Evolutionary conservation across 179 eudicot species (phyloP), one percentile per base, ranked within the genome.

Genomic region (Vitellaria paradoxa): DNA sequence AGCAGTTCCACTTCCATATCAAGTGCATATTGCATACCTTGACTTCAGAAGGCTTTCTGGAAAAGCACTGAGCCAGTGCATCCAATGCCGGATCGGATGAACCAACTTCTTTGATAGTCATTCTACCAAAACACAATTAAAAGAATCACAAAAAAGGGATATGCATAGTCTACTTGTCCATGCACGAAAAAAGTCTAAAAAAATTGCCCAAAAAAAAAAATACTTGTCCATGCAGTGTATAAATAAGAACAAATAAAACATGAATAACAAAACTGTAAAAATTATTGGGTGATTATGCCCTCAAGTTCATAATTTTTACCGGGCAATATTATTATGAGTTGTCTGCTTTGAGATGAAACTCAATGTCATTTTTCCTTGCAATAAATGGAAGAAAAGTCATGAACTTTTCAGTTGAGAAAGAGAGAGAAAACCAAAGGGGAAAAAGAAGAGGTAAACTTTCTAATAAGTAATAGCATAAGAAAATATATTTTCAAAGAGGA

Each of bases 41-140:
- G 78, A 96, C 55, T 79, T 96, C 99, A 81, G 75, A 62, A 70
- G 99, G 90, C 81, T 91, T 94, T 81, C 86, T 90, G 73, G 91
- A 87, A 40, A 94, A 83, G 82, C 88, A 86, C 78, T 91, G 93
- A 4, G 91, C 97, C 80, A 96, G 81, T 74, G 87, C 68, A 81
- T 92, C 93, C 84, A 94, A 79, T 74, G 84, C 91, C 63, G 82
- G 80, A 84, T 92, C 98, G 75, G 95, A 89, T 76, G 85, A 82
- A 63, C 99, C 98, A 82, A 88, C 84, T 82, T 87, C 85, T 76
- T 87, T 82, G 75, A 90, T 88, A 50, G 97, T 86, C 88, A 80
- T 87, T 79, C 99, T 96, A 85, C 65, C 70, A 81, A 75, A 79
- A 74, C 42, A 52, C 18, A 24, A 20, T 30, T 53, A 65, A 65